Evolutionary conservation across 1,139 yeast species (phyloP).

Genomic region (Komagataea norvegica): DNA sequence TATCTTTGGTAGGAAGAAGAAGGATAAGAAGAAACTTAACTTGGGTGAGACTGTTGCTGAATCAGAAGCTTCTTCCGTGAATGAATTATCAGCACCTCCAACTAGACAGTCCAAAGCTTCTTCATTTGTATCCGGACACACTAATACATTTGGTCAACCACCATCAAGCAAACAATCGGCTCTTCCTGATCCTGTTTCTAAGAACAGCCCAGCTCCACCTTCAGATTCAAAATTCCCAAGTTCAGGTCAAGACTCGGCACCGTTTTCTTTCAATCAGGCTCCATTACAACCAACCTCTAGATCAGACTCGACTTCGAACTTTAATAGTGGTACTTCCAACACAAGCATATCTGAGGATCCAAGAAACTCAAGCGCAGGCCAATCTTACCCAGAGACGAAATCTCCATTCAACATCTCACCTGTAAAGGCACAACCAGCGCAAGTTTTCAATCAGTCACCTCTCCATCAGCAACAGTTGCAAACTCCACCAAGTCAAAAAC

Average conservation of each 20-base stretch:
- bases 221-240: constrained; percentile 3
- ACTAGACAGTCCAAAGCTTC: constrained; percentile 21
- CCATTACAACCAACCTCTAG: constrained; percentile 27
- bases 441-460: constrained; percentile 8
- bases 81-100: constrained; percentile 13
- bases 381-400: constrained; percentile 2
- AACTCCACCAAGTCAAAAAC: constrained; percentile 1
- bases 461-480: constrained; percentile 4
- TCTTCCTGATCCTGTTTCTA: constrained; percentile 16
- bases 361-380: constrained; percentile 7
- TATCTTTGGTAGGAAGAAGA: constrained; percentile 65
- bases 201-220: constrained; percentile 8
- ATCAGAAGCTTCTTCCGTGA: constrained; percentile 24
- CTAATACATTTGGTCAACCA: constrained; percentile 8
- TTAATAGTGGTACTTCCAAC: constrained; percentile 2
- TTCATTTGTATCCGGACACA: constrained; percentile 16
- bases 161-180: constrained; percentile 1
- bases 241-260: constrained; percentile 8
- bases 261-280: constrained; percentile 23
- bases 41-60: constrained; percentile 19
- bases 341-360: constrained; percentile 2
- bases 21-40: constrained; percentile 23
- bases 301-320: constrained; percentile 9
- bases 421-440: constrained; percentile 11
- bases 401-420: constrained; percentile 10